Base-by-base conservation (phyloP, 176 grass and related monocot genomes). In the Thinopyrum elongatum region DNA sequence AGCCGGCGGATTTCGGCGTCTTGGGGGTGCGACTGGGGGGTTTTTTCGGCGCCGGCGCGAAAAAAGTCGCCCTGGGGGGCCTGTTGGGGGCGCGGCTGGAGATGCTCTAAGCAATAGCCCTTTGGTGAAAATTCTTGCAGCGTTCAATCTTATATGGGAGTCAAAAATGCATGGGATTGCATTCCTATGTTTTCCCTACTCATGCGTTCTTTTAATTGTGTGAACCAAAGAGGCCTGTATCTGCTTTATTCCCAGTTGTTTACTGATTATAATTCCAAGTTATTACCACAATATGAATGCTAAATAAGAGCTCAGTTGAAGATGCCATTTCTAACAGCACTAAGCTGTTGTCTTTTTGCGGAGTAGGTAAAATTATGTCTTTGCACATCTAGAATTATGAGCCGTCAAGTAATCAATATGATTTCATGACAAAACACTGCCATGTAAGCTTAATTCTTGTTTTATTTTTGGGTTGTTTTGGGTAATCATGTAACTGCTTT, bases 401-500 rank as follows among this genome's bases (percentile, higher is more conserved):
- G 28, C 36, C 6, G 1, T 14, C 74, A 77, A 78, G 0, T 13
- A 25, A 53, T 76, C 27, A 30, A 10, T 76, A 70, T n/a, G 8
- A 16, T 84, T 83, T 44, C 3, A 78, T 74, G 34, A 25, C 36
- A 57, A 36, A 67, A 47, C 59, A 62, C 28, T 76, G 46, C 13
- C 27, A 84, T 60, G 46, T 68, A 69, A 75, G 67, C 76, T 62
- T 80, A 47, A 8, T 84, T 91, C 5, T 80, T 90, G 61, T 33
- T 70, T 60, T 33, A 53, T 35, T 70, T 77, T 53, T 7, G 70
- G 21, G 16, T 74, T 66, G 19, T 78, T 41, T 88, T 60, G 71
- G 36, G 67, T 22, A 78, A 69, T 60, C 62, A 69, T 83, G 34
- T 87, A 76, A 91, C 15, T 91, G 61, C 16, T 76, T 76, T 80